Evolutionary conservation across 1,284 basidiomycete species (phyloP).

Genomic region (Rhodofomes roseus): DNA sequence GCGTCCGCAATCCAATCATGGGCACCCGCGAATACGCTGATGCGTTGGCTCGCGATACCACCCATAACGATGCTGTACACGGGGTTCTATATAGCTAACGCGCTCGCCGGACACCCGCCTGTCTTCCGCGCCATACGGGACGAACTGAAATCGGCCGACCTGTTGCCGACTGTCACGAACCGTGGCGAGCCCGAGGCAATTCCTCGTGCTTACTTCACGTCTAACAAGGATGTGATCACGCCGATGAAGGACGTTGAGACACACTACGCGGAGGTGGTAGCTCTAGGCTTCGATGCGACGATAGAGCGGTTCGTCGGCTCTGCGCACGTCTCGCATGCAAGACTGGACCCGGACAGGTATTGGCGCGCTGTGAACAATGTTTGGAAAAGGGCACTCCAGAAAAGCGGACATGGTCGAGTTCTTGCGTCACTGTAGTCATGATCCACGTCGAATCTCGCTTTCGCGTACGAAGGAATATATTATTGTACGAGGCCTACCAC

Average conservation of each 20-base stretch:
- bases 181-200: neutral
- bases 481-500: too few species aligned
- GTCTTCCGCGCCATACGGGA: constrained; percentile 10
- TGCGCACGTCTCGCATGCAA: constrained; percentile 10
- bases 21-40: constrained; percentile 7
- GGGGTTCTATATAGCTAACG: constrained; percentile 3
- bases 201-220: constrained; percentile 12
- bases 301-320: constrained; percentile 9
- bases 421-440: neutral
- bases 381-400: neutral
- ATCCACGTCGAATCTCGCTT: too few species aligned
- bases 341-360: constrained; percentile 10
- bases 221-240: constrained; percentile 6
- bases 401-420: neutral
- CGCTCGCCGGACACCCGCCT: constrained; percentile 4
- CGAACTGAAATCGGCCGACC: constrained; percentile 4
- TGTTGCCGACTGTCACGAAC: constrained; percentile 7
- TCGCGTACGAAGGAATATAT: too few species aligned
- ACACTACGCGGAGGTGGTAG: constrained; percentile 3
- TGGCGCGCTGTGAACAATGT: constrained; percentile 8
- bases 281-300: constrained; percentile 10
- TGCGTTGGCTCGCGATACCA: constrained; percentile 9
- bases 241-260: constrained; percentile 2
- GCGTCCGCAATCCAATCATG: constrained; percentile 6
- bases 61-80: constrained; percentile 5